Evolutionary conservation across 176 grass and related monocot genomes (phyloP).

Genomic region (sorghum (Sorghum bicolor)): DNA sequence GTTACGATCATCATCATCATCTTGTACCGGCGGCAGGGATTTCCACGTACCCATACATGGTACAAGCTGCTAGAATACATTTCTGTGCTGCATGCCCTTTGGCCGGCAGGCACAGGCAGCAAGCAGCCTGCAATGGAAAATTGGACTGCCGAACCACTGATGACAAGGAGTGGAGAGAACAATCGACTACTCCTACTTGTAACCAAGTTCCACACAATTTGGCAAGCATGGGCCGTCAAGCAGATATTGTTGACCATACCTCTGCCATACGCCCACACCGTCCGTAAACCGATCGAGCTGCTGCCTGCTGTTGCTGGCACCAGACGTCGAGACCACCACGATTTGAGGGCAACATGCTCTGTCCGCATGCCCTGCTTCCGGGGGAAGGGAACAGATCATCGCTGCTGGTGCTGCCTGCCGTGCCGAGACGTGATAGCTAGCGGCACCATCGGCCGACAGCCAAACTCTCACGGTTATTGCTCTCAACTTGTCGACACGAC

Average conservation of each 20-base stretch:
- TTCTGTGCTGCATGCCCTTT: neutral
- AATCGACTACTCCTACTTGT: neutral
- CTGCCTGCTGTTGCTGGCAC: neutral
- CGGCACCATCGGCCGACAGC: conserved; percentile 15
- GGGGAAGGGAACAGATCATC: conserved; percentile 9
- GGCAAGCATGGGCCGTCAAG: conserved; percentile 21
- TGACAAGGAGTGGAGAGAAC: neutral
- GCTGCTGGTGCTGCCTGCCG: neutral
- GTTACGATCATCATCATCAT: neutral
- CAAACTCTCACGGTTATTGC: neutral
- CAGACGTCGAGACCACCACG: too few species aligned
- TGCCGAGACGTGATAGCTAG: conserved; percentile 13
- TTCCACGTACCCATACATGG: neutral
- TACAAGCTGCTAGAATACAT: neutral
- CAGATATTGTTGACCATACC: conserved; percentile 16
- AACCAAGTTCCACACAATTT: neutral
- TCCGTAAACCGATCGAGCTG: neutral
- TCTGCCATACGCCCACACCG: neutral
- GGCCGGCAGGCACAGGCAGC: neutral
- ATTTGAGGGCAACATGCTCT: conserved; percentile 8
- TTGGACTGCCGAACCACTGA: neutral
- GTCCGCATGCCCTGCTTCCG: conserved; percentile 15
- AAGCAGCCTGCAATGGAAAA: neutral
- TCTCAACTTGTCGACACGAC: conserved; percentile 1
- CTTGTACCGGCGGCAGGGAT: neutral